Conservation (phyloP, 169 alveolate species). For the Cryptosporidium baileyi region DNA sequence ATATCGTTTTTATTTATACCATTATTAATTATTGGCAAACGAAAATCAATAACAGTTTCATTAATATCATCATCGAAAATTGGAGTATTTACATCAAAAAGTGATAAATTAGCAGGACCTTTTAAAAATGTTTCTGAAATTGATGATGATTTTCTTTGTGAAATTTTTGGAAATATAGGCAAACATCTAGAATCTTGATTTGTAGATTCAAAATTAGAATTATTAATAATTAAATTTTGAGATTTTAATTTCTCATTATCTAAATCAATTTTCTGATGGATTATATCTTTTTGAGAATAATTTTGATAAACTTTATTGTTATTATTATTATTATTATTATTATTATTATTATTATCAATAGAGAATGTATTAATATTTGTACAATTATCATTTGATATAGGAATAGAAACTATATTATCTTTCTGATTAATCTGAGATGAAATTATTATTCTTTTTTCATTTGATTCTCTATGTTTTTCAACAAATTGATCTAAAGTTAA, state of each 20-base stretch:
- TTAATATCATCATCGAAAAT: slow-evolving; percentile 58
- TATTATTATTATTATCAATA: neutral
- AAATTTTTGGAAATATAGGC: neutral
- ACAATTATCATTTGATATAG: neutral
- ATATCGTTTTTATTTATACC: too few relatives aligned
- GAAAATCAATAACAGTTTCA: slow-evolving; percentile 1
- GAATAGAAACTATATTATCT: neutral
- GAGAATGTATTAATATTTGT: slow-evolving; percentile 6
- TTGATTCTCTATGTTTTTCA: slow-evolving; percentile 25
- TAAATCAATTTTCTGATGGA: too few relatives aligned
- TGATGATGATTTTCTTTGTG: slow-evolving; percentile 20
- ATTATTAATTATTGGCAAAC: neutral
- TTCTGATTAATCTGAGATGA: slow-evolving; percentile 7
- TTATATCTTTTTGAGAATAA: too few relatives aligned
- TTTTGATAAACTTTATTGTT: too few relatives aligned
- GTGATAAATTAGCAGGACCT: slow-evolving; percentile 60
- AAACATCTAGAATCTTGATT: neutral
- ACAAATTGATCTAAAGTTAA: slow-evolving; percentile 61
- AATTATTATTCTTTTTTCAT: neutral
- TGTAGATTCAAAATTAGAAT: neutral
- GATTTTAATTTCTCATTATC: too few relatives aligned
- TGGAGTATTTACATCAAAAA: slow-evolving; percentile 63
- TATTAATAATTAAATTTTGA: neutral
- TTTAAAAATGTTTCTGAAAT: slow-evolving; percentile 41
- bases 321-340: neutral